Conservation (phyloP, 495 filamentous ascomycete species). For the Daldinia grandis region DNA sequence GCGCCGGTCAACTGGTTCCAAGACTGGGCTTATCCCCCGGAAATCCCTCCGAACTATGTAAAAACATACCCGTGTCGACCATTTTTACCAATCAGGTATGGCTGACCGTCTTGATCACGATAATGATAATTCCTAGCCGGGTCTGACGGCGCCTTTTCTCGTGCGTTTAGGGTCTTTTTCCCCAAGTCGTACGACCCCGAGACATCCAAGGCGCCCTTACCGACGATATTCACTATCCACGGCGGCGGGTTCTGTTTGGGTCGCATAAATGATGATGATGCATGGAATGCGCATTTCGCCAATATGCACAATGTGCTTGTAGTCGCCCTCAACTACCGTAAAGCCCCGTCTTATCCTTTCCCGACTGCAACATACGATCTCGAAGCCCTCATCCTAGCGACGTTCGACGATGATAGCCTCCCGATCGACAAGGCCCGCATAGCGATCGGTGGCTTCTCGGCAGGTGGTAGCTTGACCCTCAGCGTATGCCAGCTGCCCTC, state of each 20-base stretch:
- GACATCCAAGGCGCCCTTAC: slow-evolving; percentile 39
- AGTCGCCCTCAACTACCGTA: slow-evolving; percentile 50
- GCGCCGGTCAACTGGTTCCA: slow-evolving; percentile 25
- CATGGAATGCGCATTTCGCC: slow-evolving; percentile 50
- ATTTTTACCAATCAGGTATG: slow-evolving; percentile 49
- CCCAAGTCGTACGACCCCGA: slow-evolving; percentile 40
- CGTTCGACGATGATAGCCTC: slow-evolving; percentile 42
- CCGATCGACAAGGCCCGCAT: slow-evolving; percentile 49
- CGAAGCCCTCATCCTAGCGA: slow-evolving; percentile 42
- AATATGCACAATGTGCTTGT: slow-evolving; percentile 45
- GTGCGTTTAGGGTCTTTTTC: slow-evolving; percentile 45
- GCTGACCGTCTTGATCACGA: background rate
- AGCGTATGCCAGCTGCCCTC: slow-evolving; percentile 41
- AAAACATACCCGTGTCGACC: slow-evolving; percentile 48
- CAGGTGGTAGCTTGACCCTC: slow-evolving; percentile 51
- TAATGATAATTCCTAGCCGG: background rate
- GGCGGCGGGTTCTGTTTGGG: slow-evolving; percentile 55
- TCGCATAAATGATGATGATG: slow-evolving; percentile 46
- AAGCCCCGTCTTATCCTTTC: slow-evolving; percentile 48
- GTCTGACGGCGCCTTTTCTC: background rate
- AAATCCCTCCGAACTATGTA: slow-evolving; percentile 35
- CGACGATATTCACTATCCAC: slow-evolving; percentile 50
- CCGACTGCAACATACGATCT: slow-evolving; percentile 46
- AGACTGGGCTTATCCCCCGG: slow-evolving; percentile 37
- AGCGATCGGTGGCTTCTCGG: slow-evolving; percentile 48